A percentile compares a stretch with the other conserved stretches of the same genome.
phyloP scores from a whole-genome alignment of 768 basidiomycete genomes.

The Mrakia hoshinonis region DNA sequence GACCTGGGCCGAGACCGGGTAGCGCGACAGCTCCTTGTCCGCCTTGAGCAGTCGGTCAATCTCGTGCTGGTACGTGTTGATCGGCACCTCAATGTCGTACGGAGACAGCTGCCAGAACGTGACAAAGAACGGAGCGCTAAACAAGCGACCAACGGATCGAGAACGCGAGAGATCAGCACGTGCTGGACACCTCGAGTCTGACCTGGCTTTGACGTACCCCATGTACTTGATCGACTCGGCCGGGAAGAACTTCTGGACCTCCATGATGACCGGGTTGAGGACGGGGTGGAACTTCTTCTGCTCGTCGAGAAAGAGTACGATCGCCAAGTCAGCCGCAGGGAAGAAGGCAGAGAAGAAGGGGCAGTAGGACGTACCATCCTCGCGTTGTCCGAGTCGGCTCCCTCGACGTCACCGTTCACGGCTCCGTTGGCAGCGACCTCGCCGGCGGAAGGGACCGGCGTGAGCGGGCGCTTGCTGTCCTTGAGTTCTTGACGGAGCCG shows the following conservation, averaged over 20 bases:
- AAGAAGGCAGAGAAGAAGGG: not conserved
- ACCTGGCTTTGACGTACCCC: slow-evolving; percentile 49
- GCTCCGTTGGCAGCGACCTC: not conserved
- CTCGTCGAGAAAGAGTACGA: not conserved
- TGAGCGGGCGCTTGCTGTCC: slow-evolving; percentile 4
- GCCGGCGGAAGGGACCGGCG: not conserved
- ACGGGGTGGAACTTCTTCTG: slow-evolving; percentile 61
- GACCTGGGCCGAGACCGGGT: slow-evolving; percentile 21
- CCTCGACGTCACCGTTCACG: not conserved
- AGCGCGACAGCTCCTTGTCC: slow-evolving; percentile 31
- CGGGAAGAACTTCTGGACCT: slow-evolving; percentile 64
- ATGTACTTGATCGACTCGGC: slow-evolving; percentile 56
- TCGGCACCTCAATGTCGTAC: slow-evolving; percentile 75
- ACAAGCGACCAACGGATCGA: not conserved
- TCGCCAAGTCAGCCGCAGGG: not conserved
- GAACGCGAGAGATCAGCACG: slow-evolving; percentile 10
- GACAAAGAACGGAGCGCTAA: slow-evolving; percentile 80
- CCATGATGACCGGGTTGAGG: slow-evolving; percentile 62
- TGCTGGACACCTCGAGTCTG: slow-evolving; percentile 15
- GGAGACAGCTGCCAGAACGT: slow-evolving; percentile 96
- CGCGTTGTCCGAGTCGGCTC: not conserved
- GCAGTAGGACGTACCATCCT: not conserved
- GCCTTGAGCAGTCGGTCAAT: slow-evolving; percentile 44
- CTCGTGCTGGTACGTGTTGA: slow-evolving; percentile 69
- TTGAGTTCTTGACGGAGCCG: slow-evolving; percentile 26